A percentile compares a stretch with the other conserved stretches of the same genome.
phyloP scores from a whole-genome alignment of 1,284 basidiomycete species.

The Heterobasidion occidentale region DNA sequence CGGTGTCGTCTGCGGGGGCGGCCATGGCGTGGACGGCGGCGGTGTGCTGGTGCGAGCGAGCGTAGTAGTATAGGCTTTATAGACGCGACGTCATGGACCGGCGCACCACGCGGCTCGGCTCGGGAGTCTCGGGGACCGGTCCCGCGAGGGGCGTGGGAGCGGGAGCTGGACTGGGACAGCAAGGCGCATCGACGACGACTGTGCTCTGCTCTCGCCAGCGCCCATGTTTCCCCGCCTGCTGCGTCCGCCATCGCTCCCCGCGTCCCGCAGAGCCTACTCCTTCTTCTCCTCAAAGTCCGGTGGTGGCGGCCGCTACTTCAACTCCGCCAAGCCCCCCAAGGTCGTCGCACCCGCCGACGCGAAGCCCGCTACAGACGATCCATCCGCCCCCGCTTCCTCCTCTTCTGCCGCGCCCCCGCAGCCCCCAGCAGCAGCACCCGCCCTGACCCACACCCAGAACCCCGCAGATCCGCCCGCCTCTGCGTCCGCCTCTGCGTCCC shows the following conservation, averaged over 20 bases:
- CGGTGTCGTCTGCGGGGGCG: constrained; percentile 18
- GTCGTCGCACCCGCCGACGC: constrained; percentile 24
- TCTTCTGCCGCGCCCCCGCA: not conserved
- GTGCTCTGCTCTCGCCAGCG: constrained; percentile 19
- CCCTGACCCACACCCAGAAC: not conserved
- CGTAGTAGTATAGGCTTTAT: not conserved
- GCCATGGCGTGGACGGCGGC: not conserved
- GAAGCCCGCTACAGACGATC: constrained; percentile 3
- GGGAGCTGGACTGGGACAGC: too few relatives aligned
- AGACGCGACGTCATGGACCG: not conserved
- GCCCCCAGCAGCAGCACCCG: not conserved
- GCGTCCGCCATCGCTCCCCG: constrained; percentile 35
- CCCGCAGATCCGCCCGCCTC: not conserved
- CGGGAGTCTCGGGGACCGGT: too few relatives aligned
- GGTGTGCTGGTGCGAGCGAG: too few relatives aligned
- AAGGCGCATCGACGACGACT: not conserved
- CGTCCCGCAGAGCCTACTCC: constrained; percentile 58
- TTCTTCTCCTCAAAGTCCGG: constrained; percentile 74
- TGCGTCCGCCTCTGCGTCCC: not conserved
- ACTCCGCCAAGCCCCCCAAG: constrained; percentile 60
- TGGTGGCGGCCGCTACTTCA: constrained; percentile 67
- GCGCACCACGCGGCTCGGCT: too few relatives aligned
- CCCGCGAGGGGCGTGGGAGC: too few relatives aligned
- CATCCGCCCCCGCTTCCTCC: not conserved
- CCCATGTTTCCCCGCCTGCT: constrained; percentile 27